Percentiles rank a stretch among this genome's conserved stretches.
phyloP scores from a whole-genome alignment of 2,329 filamentous ascomycete species.

The Hypocreales sp. region DNA sequence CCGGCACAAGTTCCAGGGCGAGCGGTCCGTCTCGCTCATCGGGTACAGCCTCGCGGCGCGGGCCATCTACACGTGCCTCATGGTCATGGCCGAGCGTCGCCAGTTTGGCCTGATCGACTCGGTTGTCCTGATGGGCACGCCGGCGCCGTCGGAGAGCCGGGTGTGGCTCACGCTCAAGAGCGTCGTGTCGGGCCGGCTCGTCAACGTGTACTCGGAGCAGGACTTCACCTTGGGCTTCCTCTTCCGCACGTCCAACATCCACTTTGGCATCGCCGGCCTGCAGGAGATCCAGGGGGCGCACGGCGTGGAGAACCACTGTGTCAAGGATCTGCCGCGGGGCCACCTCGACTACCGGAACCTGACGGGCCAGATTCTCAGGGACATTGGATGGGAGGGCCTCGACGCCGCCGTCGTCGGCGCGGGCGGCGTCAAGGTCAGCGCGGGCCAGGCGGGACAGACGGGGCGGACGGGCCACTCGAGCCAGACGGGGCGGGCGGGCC shows the following conservation, averaged over 20 bases:
- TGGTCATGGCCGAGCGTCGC: conserved; percentile 61
- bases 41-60: conserved; percentile 74
- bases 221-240: conserved; percentile 83
- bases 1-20: conserved; percentile 62
- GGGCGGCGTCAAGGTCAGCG: background rate
- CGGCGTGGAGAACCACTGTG: conserved; percentile 52
- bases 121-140: conserved; percentile 70
- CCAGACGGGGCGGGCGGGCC: too few relatives aligned
- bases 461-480: too few relatives aligned
- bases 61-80: conserved; percentile 72
- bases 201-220: conserved; percentile 79
- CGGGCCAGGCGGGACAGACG: too few relatives aligned
- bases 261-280: conserved; percentile 73
- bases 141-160: conserved; percentile 53
- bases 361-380: conserved; percentile 48
- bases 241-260: conserved; percentile 67
- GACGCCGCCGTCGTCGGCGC: conserved; percentile 15
- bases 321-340: conserved; percentile 48
- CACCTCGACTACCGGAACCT: conserved; percentile 58
- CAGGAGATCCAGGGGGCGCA: conserved; percentile 55
- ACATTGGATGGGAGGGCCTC: conserved; percentile 55
- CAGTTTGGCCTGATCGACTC: conserved; percentile 81
- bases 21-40: conserved; percentile 64
- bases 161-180: conserved; percentile 68
- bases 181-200: conserved; percentile 67